Conservation (phyloP, 2,329 filamentous ascomycete genomes). For the Celoporthe dispersa region DNA sequence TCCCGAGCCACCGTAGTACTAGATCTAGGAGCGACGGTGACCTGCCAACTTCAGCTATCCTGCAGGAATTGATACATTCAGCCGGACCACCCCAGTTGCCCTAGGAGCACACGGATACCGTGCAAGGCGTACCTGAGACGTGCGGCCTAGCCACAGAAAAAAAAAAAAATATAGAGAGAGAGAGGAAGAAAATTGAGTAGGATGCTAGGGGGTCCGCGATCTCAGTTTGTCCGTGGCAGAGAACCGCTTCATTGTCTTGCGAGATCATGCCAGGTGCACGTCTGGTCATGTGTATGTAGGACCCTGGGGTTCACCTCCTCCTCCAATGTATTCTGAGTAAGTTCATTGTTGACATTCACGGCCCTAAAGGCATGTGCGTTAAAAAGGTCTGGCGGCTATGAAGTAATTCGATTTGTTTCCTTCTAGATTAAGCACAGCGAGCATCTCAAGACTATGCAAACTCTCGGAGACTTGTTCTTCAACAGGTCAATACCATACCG, state of each 20-base stretch:
- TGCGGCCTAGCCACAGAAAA: slow-evolving; percentile 15
- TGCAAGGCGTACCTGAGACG: slow-evolving; percentile 19
- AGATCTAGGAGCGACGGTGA: slow-evolving; percentile 4
- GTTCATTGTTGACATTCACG: not conserved
- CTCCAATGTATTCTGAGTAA: not conserved
- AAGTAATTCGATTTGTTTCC: slow-evolving; percentile 3
- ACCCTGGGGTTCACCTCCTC: not conserved
- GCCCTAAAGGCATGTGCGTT: not conserved
- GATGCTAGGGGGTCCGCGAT: slow-evolving; percentile 20
- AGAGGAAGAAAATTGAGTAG: not conserved
- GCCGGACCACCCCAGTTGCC: not conserved
- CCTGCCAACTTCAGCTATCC: slow-evolving; percentile 9
- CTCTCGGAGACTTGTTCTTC: not conserved
- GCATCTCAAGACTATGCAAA: not conserved
- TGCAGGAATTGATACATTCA: not conserved
- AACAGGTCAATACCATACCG: not conserved
- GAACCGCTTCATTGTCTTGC: slow-evolving; percentile 20
- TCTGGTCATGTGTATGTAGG: not conserved
- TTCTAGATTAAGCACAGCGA: slow-evolving; percentile 7
- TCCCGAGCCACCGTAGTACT: slow-evolving; percentile 1
- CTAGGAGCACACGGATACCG: slow-evolving; percentile 15
- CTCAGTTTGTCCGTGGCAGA: slow-evolving; percentile 4
- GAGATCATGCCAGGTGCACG: slow-evolving; percentile 21
- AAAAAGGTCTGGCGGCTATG: not conserved
- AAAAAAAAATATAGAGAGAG: too few species aligned